These are phyloP conservation scores for Chaetoceros tenuissimus DNA, from an alignment of 108 stramenopile species.

Conservation along the genomic window DNA sequence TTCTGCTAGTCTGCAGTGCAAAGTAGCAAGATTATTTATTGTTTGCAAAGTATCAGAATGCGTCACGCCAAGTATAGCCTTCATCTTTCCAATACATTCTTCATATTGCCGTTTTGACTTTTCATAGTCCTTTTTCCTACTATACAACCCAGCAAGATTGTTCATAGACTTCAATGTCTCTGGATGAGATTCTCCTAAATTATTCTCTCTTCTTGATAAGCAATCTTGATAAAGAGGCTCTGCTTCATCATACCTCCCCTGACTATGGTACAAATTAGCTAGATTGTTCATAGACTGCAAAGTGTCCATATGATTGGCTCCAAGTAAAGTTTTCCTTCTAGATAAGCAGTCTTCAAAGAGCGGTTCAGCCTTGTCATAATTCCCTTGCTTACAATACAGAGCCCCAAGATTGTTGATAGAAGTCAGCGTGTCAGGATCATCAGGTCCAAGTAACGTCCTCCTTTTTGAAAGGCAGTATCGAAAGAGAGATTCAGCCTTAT, in stretches of 20 bases:
- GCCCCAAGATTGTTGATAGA: slow-evolving; percentile 17
- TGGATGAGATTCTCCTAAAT: slow-evolving; percentile 25
- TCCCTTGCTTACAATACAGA: slow-evolving; percentile 4
- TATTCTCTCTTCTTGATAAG: slow-evolving; percentile 13
- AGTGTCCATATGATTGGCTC: slow-evolving; percentile 17
- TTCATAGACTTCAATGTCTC: slow-evolving; percentile 14
- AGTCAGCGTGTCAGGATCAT: slow-evolving; percentile 12
- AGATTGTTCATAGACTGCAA: slow-evolving; percentile 14
- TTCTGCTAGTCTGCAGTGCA: too few relatives aligned
- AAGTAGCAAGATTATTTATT: too few relatives aligned
- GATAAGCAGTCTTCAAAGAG: slow-evolving; percentile 20
- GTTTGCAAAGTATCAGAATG: too few relatives aligned
- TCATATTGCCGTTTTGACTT: too few relatives aligned
- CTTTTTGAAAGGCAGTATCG: slow-evolving; percentile 20
- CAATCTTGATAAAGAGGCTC: slow-evolving; percentile 20
- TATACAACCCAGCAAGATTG: slow-evolving; percentile 19
- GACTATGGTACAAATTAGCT: slow-evolving; percentile 7
- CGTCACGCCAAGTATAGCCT: too few relatives aligned
- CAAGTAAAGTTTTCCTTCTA: slow-evolving; percentile 13
- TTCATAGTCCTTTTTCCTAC: too few relatives aligned
- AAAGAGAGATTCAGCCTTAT: slow-evolving; percentile 12
- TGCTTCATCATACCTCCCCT: slow-evolving; percentile 15
- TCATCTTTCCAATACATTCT: too few relatives aligned
- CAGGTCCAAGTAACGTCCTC: slow-evolving; percentile 16
- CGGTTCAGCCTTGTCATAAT: slow-evolving; percentile 14